These are phyloP conservation scores for Microcos paniculata DNA, from an alignment of 345 rosid species.

Conservation along the genomic window DNA sequence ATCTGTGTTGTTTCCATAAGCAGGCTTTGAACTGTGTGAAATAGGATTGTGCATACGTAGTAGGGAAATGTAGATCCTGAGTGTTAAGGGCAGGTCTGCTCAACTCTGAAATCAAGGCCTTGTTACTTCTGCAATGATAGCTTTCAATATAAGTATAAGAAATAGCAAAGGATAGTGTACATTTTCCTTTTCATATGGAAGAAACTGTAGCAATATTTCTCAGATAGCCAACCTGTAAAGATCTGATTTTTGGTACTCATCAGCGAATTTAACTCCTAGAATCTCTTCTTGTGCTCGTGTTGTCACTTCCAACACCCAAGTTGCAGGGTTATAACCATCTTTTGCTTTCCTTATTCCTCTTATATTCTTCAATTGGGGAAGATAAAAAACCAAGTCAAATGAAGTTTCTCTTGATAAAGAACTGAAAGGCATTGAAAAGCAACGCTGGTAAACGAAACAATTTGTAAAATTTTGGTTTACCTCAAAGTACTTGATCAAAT, in stretches of 20 bases:
- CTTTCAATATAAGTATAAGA: neutral
- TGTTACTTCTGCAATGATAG: slow-evolving; percentile 51
- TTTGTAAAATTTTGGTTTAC: slow-evolving; percentile 25
- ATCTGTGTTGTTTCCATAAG: slow-evolving; percentile 50
- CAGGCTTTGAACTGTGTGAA: slow-evolving; percentile 49
- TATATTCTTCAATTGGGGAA: slow-evolving; percentile 33
- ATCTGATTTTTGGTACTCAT: slow-evolving; percentile 54
- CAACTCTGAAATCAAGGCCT: slow-evolving; percentile 39
- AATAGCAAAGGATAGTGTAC: neutral
- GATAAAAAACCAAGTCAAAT: neutral
- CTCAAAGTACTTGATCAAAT: slow-evolving; percentile 66
- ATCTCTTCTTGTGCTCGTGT: slow-evolving; percentile 55
- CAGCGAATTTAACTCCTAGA: slow-evolving; percentile 59
- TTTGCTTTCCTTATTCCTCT: slow-evolving; percentile 56
- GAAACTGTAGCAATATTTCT: neutral
- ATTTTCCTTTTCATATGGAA: neutral
- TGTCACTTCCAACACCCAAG: slow-evolving; percentile 83
- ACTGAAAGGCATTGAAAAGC: neutral
- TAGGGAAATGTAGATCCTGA: slow-evolving; percentile 44
- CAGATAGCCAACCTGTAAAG: slow-evolving; percentile 43
- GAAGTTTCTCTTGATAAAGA: neutral
- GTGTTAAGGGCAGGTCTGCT: slow-evolving; percentile 31
- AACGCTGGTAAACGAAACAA: neutral
- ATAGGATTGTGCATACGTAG: slow-evolving; percentile 43
- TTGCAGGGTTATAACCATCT: slow-evolving; percentile 82